phyloP scores from a whole-genome alignment of 2,329 filamentous ascomycete genomes.

The Cytospora piceae region DNA sequence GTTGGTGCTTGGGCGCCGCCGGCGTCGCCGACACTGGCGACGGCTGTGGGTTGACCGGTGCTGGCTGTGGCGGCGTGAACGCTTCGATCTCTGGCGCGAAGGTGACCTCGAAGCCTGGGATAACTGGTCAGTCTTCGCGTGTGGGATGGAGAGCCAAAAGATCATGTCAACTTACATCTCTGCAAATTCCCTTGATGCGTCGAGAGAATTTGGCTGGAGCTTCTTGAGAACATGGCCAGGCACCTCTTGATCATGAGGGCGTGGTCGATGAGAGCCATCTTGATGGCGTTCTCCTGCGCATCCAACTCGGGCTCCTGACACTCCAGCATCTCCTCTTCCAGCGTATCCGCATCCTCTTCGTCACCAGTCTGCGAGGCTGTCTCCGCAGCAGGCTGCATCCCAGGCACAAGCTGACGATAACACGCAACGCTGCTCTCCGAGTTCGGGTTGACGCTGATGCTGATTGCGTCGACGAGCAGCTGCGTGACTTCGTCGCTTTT shows the following conservation, averaged over 20 bases:
- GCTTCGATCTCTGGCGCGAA: constrained; percentile 69
- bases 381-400: constrained; percentile 40
- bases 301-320: constrained; percentile 54
- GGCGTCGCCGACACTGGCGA: constrained; percentile 47
- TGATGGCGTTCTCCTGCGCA: constrained; percentile 76
- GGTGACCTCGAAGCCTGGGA: constrained; percentile 62
- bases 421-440: constrained; percentile 77
- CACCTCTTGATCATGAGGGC: constrained; percentile 86
- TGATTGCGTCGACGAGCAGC: constrained; percentile 74
- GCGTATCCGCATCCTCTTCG: constrained; percentile 45
- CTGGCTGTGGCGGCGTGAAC: constrained; percentile 57
- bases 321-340: constrained; percentile 50
- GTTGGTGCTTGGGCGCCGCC: constrained; percentile 37
- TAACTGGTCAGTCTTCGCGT: constrained; percentile 24
- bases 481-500: constrained; percentile 62
- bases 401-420: constrained; percentile 75
- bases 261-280: constrained; percentile 86
- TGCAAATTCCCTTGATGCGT: constrained; percentile 63
- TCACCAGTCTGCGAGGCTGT: constrained; percentile 47
- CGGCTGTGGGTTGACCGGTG: constrained; percentile 51
- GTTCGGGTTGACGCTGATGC: constrained; percentile 73
- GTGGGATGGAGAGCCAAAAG: background rate
- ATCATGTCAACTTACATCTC: constrained; percentile 57
- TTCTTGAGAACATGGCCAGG: constrained; percentile 69
- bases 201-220: constrained; percentile 61